Conservation (phyloP, 2,329 filamentous ascomycete species). For the Chaetomium olivaceum region DNA sequence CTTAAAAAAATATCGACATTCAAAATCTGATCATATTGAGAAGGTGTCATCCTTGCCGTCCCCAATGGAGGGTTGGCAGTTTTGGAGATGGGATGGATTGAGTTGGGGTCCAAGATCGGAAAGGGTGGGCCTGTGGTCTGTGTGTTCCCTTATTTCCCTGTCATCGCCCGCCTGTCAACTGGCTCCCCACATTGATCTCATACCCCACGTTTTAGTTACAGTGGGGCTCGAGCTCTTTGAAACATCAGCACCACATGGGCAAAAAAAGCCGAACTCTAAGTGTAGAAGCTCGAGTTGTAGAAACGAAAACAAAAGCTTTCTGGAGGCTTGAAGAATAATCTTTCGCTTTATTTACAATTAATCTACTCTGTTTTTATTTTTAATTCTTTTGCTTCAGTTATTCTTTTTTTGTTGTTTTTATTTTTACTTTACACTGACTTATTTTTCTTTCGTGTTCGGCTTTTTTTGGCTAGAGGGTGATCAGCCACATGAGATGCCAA, state of each 20-base stretch:
- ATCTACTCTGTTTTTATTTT: too few species aligned
- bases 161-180: background rate
- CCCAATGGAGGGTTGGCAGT: background rate
- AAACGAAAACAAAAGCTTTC: too few species aligned
- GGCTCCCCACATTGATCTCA: background rate
- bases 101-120: constrained; percentile 5
- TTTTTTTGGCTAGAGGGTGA: too few species aligned
- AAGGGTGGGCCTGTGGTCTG: background rate
- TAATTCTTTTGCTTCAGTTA: too few species aligned
- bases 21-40: background rate
- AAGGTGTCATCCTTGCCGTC: background rate
- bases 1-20: background rate
- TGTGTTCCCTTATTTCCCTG: background rate
- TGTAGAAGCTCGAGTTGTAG: too few species aligned
- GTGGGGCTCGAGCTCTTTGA: background rate
- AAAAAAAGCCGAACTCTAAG: too few species aligned
- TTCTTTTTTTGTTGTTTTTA: too few species aligned
- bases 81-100: background rate
- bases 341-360: too few species aligned
- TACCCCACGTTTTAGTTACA: background rate
- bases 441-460: too few species aligned
- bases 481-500: constrained; percentile 1
- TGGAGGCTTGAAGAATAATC: too few species aligned
- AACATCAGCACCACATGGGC: background rate
- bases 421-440: too few species aligned